Evolutionary conservation across 306 rosid species (phyloP).

Genomic region (Malus asiatica): DNA sequence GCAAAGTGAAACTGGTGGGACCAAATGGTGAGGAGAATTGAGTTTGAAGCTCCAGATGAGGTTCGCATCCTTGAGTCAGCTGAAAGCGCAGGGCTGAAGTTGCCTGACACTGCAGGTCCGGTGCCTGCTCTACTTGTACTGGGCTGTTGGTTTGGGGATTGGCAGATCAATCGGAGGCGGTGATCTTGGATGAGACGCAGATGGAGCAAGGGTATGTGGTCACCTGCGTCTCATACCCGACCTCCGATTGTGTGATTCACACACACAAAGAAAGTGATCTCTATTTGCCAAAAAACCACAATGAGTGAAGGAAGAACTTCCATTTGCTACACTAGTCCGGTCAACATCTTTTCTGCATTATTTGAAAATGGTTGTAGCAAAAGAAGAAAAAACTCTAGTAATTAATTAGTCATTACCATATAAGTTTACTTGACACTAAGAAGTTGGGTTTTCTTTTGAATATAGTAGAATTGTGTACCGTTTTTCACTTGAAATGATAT

Average conservation of each 20-base stretch:
- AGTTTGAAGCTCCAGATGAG: slow-evolving; percentile 64
- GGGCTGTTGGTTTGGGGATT: slow-evolving; percentile 39
- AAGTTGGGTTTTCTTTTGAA: no score
- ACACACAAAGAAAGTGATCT: slow-evolving; percentile 61
- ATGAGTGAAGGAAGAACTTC: neutral
- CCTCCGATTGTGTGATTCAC: slow-evolving; percentile 49
- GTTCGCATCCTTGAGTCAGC: slow-evolving; percentile 63
- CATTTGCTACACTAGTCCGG: no score
- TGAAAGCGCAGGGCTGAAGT: slow-evolving; percentile 62
- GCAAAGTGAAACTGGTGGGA: slow-evolving; percentile 61
- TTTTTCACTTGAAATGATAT: no score
- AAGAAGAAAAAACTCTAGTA: no score
- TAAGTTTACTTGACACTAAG: no score
- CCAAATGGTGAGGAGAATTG: slow-evolving; percentile 46
- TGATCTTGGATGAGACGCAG: slow-evolving; percentile 55
- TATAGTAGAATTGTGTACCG: no score
- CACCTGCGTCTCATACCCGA: slow-evolving; percentile 56
- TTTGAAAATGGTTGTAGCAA: no score
- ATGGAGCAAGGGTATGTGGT: slow-evolving; percentile 46
- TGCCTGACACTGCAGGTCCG: slow-evolving; percentile 82
- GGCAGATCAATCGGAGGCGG: slow-evolving; percentile 60
- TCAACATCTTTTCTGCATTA: no score
- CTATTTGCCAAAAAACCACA: slow-evolving; percentile 2
- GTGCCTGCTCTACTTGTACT: slow-evolving; percentile 79
- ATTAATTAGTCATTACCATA: no score